A percentile compares a stretch with the other conserved stretches of the same genome.
These are phyloP conservation scores for Astrephomene gubernaculifera DNA, from an alignment of 139 green algal species.

Conservation along the genomic window DNA sequence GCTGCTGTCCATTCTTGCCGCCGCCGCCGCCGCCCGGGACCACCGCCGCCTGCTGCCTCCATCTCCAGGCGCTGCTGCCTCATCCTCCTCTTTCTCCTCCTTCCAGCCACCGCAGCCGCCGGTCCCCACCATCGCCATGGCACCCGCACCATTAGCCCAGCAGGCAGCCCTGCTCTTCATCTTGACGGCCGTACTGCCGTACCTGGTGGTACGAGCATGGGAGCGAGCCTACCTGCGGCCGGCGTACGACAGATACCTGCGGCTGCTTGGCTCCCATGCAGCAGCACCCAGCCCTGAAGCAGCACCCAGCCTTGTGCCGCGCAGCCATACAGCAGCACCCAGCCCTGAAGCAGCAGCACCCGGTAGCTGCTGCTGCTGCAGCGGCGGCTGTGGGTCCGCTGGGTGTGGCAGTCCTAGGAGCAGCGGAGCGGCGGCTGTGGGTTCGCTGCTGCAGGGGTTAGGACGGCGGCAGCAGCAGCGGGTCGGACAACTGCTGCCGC, in stretches of 20 bases:
- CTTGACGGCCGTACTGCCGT: background rate
- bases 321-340: background rate
- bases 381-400: background rate
- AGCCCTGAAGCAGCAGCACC: background rate
- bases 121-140: background rate
- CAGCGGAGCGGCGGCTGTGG: background rate
- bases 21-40: background rate
- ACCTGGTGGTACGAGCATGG: background rate
- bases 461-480: no score
- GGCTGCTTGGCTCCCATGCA: background rate
- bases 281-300: background rate
- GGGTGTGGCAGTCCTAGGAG: background rate
- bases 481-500: no score
- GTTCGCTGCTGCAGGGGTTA: no score
- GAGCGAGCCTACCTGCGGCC: background rate
- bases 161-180: background rate
- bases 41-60: background rate
- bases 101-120: background rate
- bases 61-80: no score
- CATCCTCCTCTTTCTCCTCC: no score
- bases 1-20: background rate
- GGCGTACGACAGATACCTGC: background rate
- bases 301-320: no score
- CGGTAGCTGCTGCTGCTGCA: background rate
- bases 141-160: no score